Evolutionary conservation across 2,329 filamentous ascomycete species (phyloP).

Genomic region (Ophiosphaerella narmari): DNA sequence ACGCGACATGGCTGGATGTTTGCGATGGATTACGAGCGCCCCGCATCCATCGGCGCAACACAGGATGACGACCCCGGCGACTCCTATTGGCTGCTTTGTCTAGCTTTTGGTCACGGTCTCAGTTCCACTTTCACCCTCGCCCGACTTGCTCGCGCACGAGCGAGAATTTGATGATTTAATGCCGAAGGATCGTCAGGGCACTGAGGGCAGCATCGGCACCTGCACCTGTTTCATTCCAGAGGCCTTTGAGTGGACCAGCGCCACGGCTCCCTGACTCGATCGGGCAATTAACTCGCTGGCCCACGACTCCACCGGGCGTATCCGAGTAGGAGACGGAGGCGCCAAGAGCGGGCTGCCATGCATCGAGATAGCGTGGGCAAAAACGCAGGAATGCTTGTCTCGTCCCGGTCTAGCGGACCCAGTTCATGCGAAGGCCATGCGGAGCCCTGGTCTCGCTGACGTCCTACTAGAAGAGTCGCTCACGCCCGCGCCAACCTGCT

Average conservation of each 20-base stretch:
- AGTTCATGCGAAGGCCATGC: slow-evolving; percentile 23
- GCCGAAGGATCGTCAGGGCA: slow-evolving; percentile 3
- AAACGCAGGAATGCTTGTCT: slow-evolving; percentile 13
- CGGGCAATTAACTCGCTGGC: no score
- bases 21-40: slow-evolving; percentile 3
- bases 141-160: no score
- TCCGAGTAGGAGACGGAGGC: not conserved
- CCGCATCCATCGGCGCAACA: slow-evolving; percentile 1
- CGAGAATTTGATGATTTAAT: not conserved
- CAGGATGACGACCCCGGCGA: slow-evolving; percentile 14
- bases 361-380: slow-evolving; percentile 25
- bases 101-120: no score
- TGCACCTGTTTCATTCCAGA: no score
- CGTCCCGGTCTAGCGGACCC: slow-evolving; percentile 26
- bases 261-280: no score
- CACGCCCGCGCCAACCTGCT: slow-evolving; percentile 33
- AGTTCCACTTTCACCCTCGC: not conserved
- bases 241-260: no score
- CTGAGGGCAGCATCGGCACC: slow-evolving; percentile 1
- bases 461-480: slow-evolving; percentile 11
- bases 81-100: slow-evolving; percentile 16
- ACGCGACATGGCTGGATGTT: slow-evolving; percentile 1
- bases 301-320: no score
- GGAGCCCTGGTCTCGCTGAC: not conserved
- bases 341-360: slow-evolving; percentile 26